Conservation (phyloP, 78 protist genomes). For the Dictyostelium purpureum region DNA sequence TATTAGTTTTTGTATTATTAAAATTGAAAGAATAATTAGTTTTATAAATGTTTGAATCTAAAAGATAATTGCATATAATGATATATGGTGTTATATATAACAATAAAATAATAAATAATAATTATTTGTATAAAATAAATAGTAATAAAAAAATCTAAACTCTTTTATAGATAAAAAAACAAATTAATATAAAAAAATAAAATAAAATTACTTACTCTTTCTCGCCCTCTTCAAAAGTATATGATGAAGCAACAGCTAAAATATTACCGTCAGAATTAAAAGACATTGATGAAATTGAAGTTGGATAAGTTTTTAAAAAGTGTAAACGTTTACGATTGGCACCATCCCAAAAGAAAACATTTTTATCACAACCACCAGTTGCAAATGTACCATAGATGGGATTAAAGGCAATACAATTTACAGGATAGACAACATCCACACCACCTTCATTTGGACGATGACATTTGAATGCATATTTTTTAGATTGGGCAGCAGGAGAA, state of each 20-base stretch:
- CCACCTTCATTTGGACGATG: conserved; percentile 85
- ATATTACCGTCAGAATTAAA: conserved; percentile 85
- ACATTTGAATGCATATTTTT: conserved; percentile 96
- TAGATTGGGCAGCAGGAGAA: conserved; percentile 42
- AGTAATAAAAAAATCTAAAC: too few relatives aligned
- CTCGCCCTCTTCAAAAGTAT: conserved; percentile 95
- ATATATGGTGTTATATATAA: too few relatives aligned
- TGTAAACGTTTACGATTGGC: conserved; percentile 83
- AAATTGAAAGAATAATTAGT: too few relatives aligned
- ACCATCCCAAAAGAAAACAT: conserved; percentile 94
- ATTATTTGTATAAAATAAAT: background rate
- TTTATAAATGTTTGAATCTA: too few relatives aligned
- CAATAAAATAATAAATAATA: too few relatives aligned
- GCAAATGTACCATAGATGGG: conserved; percentile 95
- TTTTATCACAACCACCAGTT: conserved; percentile 97
- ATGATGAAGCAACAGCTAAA: conserved; percentile 95
- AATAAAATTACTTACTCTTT: conserved; percentile 64
- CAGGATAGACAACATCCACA: conserved; percentile 90
- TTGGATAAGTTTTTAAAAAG: conserved; percentile 71
- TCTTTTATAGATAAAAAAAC: background rate
- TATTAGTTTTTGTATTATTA: too few relatives aligned
- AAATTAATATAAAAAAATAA: background rate
- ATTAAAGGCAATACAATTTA: conserved; percentile 95
- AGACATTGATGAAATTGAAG: conserved; percentile 84
- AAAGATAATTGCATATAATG: too few relatives aligned